Base-by-base conservation (phyloP, 257 asterid species). In the Sherardia arvensis region DNA sequence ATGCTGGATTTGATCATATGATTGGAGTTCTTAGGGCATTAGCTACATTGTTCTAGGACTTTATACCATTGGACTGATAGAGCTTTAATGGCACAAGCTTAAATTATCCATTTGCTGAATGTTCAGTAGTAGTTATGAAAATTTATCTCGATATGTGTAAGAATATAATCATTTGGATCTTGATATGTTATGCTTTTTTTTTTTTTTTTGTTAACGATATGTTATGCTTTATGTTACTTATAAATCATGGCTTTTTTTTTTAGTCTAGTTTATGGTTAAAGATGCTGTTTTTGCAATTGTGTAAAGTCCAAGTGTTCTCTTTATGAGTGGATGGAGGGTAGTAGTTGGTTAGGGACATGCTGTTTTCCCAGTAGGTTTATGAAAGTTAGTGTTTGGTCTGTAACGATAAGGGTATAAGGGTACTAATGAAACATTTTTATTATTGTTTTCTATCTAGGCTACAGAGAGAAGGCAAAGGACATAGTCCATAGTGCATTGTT, bases 401-500 rank as follows among this genome's bases (percentile, higher is more conserved):
- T 38, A 23, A 3, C 9, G 4, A n/a, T 28, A 26, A 15, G 56
- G 47, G 28, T 15, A n/a, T 28, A 26, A 15, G 56, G 47, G 28
- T 15, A 10, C 64, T 72, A 47, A 45, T 18, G 55, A 29, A 59
- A 23, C 61, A 36, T 60, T 21, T 40, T 5, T 4, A 14, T 43
- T 43, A 43, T 27, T 34, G 26, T 48, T n/a, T 23, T 23, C 34
- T 61, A 22, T 77, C 74, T 66, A 89, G 97, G 99, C 64, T 92
- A 92, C 71, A 79, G 77, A 28, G 88, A 85, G 70, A 85, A 84
- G 27, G 97, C 78, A 70, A 83, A 77, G 59, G 97, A 89, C 67
- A 73, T 92, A 12, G 88, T 92, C 34, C 83, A 80, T 53, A 90
- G 96, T 9, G 97, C 97, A 22, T 80, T 92, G 71, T 92, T 92